Base-by-base conservation (phyloP, 257 asterid genomes). In the Nicotiana sylvestris region DNA sequence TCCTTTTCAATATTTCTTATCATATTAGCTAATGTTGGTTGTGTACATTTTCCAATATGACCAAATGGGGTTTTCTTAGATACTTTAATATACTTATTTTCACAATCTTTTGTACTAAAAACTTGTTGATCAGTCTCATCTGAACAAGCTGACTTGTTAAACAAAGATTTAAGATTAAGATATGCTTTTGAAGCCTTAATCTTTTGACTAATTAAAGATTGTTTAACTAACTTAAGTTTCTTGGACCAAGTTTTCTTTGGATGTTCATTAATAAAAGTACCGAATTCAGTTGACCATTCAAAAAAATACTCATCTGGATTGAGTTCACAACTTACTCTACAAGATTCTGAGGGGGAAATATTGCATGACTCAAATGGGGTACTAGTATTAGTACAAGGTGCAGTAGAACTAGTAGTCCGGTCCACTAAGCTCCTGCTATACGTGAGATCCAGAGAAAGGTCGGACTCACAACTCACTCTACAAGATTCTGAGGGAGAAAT, bases 401-500 rank as follows among this genome's bases (percentile, higher is more conserved):
- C 89, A 2, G 92, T 86, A 30, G 80, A 43, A 43, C 51, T 9
- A 43, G 1, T 43, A 43, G 3, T 2, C 3, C 1, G 51, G 0
- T 43, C 0, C 1, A 9, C 12, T 43, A 43, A 43, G 3, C 12
- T 43, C 12, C 11, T 10, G 12, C 0, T 1, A 43, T 43, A 0
- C 11, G 0, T 8, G 2, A 0, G 11, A 11, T 43, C 0, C 2
- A 8, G 2, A 7, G 49, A 35, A 35, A 5, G 39, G 1, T 1
- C 39, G 39, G 8, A 35, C 39, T 95, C 99, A 74, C 91, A 90
- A 84, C 98, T 94, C 7, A 85, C 91, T 33, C 96, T 69, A 85
- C 97, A 89, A 6, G 98, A 94, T 46, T 94, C 97, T 4, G 95
- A 85, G 12, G 99, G 97, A 13, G 97, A 90, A 30, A 89, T 86